These are phyloP conservation scores for Volvariella volvacea DNA, from an alignment of 1,284 basidiomycete species.

Conservation along the genomic window DNA sequence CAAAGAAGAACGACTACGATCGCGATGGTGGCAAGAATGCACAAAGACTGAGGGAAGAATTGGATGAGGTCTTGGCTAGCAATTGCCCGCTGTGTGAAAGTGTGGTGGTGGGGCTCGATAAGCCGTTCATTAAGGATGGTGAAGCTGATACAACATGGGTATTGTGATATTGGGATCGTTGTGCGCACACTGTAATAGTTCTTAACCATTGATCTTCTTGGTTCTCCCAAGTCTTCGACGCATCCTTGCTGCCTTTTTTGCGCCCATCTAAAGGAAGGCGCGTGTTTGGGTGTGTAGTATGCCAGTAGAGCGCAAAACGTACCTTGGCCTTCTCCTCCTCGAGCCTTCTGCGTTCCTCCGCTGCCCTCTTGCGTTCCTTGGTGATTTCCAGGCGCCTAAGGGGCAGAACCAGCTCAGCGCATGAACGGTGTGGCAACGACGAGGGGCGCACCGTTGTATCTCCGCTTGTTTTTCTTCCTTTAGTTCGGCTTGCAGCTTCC, in stretches of 20 bases:
- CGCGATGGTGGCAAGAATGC: conserved; percentile 38
- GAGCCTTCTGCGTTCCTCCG: conserved; percentile 61
- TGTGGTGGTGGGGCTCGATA: conserved; percentile 78
- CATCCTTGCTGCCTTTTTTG: conserved; percentile 64
- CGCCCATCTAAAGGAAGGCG: conserved; percentile 56
- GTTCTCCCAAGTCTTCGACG: conserved; percentile 64
- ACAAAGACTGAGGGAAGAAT: conserved; percentile 68
- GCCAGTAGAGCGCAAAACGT: conserved; percentile 12
- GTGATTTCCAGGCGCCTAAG: conserved; percentile 67
- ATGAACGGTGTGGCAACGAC: conserved; percentile 3
- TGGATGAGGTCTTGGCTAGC: conserved; percentile 84
- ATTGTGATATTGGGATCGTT: conserved; percentile 35
- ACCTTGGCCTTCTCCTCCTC: conserved; percentile 73
- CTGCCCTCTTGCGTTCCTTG: conserved; percentile 58
- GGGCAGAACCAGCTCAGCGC: conserved; percentile 3
- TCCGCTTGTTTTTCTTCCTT: conserved; percentile 72
- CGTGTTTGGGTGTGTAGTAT: too few relatives aligned
- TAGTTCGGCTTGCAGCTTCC: conserved; percentile 64
- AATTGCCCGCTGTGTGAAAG: conserved; percentile 90
- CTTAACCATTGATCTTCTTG: conserved; percentile 71
- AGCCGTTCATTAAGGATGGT: conserved; percentile 77
- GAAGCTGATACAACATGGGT: conserved; percentile 81
- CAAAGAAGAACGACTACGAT: conserved; percentile 43
- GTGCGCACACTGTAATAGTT: conserved; percentile 5
- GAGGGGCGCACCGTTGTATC: conserved; percentile 40